Conservation (phyloP, 345 rosid genomes). For the Acer campestre region DNA sequence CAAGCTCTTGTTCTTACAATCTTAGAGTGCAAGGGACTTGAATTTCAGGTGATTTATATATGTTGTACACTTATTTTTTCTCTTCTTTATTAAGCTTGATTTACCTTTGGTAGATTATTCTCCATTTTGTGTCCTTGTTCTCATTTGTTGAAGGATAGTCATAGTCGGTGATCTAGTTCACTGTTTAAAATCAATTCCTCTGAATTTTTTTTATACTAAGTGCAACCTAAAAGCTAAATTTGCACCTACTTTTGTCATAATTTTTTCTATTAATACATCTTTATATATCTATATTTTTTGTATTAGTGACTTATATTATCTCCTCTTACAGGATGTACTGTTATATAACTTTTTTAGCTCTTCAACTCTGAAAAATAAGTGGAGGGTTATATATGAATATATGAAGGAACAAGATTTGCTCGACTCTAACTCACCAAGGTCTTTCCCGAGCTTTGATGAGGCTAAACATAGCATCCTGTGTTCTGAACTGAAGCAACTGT, state of each 20-base stretch:
- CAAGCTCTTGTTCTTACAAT: constrained; percentile 53
- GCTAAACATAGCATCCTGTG: constrained; percentile 45
- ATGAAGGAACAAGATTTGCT: constrained; percentile 37
- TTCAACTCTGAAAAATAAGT: constrained; percentile 44
- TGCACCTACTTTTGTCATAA: not conserved
- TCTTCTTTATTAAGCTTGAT: not conserved
- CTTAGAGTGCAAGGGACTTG: constrained; percentile 51
- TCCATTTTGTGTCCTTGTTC: not conserved
- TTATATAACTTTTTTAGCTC: constrained; percentile 55
- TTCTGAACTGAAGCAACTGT: constrained; percentile 52
- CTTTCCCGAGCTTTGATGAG: constrained; percentile 33
- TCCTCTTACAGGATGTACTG: constrained; percentile 43
- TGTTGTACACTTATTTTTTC: too few species aligned
- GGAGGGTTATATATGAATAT: constrained; percentile 52
- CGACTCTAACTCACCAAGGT: constrained; percentile 23
- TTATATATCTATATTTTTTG: not conserved
- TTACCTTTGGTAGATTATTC: not conserved
- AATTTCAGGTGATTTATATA: constrained; percentile 41
- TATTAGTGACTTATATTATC: not conserved
- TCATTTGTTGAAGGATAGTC: not conserved
- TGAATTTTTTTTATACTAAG: too few species aligned
- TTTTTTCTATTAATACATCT: not conserved
- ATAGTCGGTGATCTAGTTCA: not conserved
- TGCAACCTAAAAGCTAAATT: not conserved
- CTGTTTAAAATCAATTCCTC: not conserved